These are phyloP conservation scores for Inonotus hispidus DNA, from an alignment of 1,284 basidiomycete genomes.

Conservation along the genomic window DNA sequence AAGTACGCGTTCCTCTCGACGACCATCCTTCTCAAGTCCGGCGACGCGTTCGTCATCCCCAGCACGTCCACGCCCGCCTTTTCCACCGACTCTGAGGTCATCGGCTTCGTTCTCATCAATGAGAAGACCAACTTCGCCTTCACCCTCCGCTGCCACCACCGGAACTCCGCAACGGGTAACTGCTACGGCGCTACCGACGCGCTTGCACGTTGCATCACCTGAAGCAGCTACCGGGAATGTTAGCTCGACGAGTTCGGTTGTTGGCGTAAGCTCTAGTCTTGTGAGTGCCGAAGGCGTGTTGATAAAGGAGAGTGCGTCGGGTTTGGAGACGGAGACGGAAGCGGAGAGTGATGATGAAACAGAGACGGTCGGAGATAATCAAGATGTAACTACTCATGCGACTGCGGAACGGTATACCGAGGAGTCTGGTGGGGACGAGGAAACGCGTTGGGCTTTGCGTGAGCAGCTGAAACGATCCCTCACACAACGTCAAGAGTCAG, in stretches of 20 bases:
- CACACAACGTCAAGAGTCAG: slow-evolving; percentile 38
- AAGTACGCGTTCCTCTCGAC: not conserved
- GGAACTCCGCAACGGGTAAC: slow-evolving; percentile 7
- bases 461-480: slow-evolving; percentile 67
- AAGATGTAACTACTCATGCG: slow-evolving; percentile 39
- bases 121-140: not conserved
- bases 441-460: slow-evolving; percentile 57
- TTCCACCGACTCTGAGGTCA: slow-evolving; percentile 10
- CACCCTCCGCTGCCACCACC: not conserved
- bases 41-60: slow-evolving; percentile 5
- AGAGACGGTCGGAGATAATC: slow-evolving; percentile 51
- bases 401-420: slow-evolving; percentile 40
- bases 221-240: not conserved
- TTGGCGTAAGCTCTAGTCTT: slow-evolving; percentile 60
- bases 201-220: not conserved
- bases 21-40: slow-evolving; percentile 3
- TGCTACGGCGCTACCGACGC: slow-evolving; percentile 6
- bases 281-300: slow-evolving; percentile 51
- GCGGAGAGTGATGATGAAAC: slow-evolving; percentile 41
- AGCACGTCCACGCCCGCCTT: not conserved
- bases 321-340: slow-evolving; percentile 55
- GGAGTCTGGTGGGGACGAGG: slow-evolving; percentile 40
- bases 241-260: slow-evolving; percentile 45
- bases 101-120: slow-evolving; percentile 6
- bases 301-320: slow-evolving; percentile 47